Conservation (phyloP, 179 eudicot species). For the Nepenthes alata region DNA sequence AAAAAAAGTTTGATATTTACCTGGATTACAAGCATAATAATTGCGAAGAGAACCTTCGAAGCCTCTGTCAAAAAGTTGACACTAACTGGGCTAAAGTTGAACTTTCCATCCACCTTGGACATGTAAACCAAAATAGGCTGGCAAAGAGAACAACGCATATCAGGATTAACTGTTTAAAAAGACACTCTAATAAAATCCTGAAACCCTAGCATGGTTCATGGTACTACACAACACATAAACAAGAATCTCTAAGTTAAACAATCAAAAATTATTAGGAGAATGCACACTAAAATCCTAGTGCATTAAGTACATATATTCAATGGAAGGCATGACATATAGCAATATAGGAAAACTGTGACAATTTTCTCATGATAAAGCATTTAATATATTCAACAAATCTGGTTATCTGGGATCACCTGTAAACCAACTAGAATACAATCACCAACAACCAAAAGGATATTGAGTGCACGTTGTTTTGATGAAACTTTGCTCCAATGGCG, state of each 20-base stretch:
- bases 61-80: conserved; percentile 90
- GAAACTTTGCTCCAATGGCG: conserved; percentile 65
- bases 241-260: background rate
- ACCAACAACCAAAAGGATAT: conserved; percentile 79
- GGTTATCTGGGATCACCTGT: conserved; percentile 39
- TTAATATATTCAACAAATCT: too few species aligned
- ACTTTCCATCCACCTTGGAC: conserved; percentile 97
- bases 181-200: background rate
- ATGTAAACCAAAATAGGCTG: conserved; percentile 96
- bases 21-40: conserved; percentile 84
- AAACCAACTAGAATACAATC: conserved; percentile 93
- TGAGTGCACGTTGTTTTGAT: conserved; percentile 79
- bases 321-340: background rate
- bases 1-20: conserved; percentile 18
- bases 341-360: background rate
- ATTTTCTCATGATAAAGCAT: too few species aligned
- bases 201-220: background rate
- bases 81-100: conserved; percentile 86
- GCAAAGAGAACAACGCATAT: conserved; percentile 9
- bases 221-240: background rate
- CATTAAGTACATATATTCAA: background rate
- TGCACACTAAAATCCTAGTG: background rate
- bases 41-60: conserved; percentile 76
- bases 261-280: background rate
- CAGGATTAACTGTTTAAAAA: background rate